Evolutionary conservation across 495 filamentous ascomycete genomes (phyloP).

Genomic region (Penicillium odoratum): DNA sequence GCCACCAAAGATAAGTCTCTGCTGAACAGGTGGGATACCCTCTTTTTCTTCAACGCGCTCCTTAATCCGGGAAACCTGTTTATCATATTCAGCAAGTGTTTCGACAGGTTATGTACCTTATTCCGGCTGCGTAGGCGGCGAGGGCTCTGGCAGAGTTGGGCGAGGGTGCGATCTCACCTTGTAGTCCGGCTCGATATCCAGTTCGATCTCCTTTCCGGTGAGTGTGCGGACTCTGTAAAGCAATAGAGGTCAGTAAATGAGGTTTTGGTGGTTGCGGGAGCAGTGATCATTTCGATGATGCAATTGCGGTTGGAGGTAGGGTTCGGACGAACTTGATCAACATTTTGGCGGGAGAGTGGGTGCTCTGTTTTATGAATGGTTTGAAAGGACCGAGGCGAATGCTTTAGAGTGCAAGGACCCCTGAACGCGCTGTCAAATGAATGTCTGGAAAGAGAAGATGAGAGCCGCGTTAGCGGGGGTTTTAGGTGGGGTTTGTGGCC

Average conservation of each 20-base stretch:
- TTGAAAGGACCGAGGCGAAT: not conserved
- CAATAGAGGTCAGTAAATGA: conserved; percentile 14
- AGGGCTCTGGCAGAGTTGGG: not conserved
- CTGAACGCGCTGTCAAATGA: conserved; percentile 8
- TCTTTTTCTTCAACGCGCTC: conserved; percentile 99
- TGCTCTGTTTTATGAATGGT: conserved; percentile 2
- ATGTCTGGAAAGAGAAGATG: conserved; percentile 23
- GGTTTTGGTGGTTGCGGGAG: conserved; percentile 5
- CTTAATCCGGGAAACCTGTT: conserved; percentile 88
- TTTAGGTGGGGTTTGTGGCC: conserved; percentile 29
- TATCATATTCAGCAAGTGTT: conserved; percentile 4
- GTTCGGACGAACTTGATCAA: conserved; percentile 47
- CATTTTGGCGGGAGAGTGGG: conserved; percentile 32
- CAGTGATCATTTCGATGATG: conserved; percentile 22
- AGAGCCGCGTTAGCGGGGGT: conserved; percentile 29
- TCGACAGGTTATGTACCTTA: not conserved
- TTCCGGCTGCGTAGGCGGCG: not conserved
- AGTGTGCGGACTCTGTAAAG: conserved; percentile 86
- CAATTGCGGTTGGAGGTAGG: conserved; percentile 12
- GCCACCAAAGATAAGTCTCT: conserved; percentile 91
- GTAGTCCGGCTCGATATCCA: conserved; percentile 92
- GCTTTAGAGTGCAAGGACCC: not conserved
- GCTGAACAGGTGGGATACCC: conserved; percentile 95
- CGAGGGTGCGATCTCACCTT: conserved; percentile 56
- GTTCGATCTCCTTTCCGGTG: conserved; percentile 97